These are phyloP conservation scores for Triangularia setosa DNA, from an alignment of 2,329 filamentous ascomycete species.

Conservation along the genomic window DNA sequence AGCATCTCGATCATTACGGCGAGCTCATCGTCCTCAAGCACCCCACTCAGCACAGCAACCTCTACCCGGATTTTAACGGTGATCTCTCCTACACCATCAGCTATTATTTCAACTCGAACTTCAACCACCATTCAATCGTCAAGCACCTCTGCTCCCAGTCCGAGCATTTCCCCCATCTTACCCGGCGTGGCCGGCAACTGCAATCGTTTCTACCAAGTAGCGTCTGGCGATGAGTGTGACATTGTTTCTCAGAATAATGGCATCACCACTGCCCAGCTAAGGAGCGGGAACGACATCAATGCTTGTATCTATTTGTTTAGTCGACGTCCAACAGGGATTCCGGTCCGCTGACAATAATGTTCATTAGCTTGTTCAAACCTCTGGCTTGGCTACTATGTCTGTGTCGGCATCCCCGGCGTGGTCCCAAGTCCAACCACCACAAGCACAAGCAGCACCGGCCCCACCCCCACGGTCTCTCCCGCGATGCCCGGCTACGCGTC, in stretches of 20 bases:
- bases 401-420: background rate
- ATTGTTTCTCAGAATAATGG: conserved; percentile 8
- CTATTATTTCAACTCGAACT: background rate
- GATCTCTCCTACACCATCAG: too few species aligned
- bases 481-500: background rate
- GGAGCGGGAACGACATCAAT: conserved; percentile 3
- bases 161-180: background rate
- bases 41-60: background rate
- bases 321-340: background rate
- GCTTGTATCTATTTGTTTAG: background rate
- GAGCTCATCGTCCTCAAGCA: background rate
- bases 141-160: background rate
- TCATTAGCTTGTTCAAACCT: background rate
- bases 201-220: conserved; percentile 15
- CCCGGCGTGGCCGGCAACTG: conserved; percentile 7
- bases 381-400: background rate
- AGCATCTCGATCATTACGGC: too few species aligned
- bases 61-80: background rate
- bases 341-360: background rate
- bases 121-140: background rate
- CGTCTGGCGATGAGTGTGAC: conserved; percentile 14
- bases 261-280: conserved; percentile 13
- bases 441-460: background rate
- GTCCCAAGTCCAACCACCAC: background rate
- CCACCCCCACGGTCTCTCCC: background rate